Percentiles rank a stretch among this genome's conserved stretches.
These are phyloP conservation scores for Trichoderma erinaceum DNA, from an alignment of 495 filamentous ascomycete genomes.

Conservation along the genomic window DNA sequence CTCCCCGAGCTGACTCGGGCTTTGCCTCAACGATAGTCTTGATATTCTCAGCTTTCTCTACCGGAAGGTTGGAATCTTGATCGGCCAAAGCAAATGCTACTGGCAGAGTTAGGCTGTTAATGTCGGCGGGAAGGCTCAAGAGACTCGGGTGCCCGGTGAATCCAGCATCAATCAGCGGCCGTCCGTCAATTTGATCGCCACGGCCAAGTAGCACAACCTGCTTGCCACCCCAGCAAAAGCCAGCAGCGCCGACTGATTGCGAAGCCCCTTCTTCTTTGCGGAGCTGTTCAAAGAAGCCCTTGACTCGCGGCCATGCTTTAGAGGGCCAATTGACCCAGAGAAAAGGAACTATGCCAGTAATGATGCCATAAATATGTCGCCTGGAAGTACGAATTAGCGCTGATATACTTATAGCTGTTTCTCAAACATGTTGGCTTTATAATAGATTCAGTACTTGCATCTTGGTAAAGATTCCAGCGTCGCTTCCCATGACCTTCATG, in stretches of 20 bases:
- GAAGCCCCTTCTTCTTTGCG: constrained; percentile 7
- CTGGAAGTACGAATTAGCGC: neutral
- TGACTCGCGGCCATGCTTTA: neutral
- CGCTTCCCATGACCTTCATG: neutral
- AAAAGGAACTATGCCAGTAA: neutral
- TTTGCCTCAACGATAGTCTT: constrained; percentile 5
- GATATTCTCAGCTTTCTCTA: neutral
- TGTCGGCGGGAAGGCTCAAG: constrained; percentile 11
- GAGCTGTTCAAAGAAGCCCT: constrained; percentile 12
- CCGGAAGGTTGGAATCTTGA: neutral
- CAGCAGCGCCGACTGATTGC: constrained; percentile 12
- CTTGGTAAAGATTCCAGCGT: neutral
- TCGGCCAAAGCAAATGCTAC: constrained; percentile 3
- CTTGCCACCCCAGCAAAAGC: constrained; percentile 18
- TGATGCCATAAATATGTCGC: neutral
- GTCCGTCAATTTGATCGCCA: neutral
- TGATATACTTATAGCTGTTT: neutral
- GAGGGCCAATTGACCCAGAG: neutral
- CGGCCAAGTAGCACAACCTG: neutral
- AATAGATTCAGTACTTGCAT: neutral
- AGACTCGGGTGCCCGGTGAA: constrained; percentile 13
- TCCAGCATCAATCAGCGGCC: constrained; percentile 11
- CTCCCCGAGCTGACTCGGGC: neutral
- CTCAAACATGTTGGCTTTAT: neutral
- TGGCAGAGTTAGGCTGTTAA: neutral